Percentiles rank a stretch among this genome's conserved stretches.
phyloP scores from a whole-genome alignment of 2,329 filamentous ascomycete genomes.

The Penicillium aurantiogriseum region DNA sequence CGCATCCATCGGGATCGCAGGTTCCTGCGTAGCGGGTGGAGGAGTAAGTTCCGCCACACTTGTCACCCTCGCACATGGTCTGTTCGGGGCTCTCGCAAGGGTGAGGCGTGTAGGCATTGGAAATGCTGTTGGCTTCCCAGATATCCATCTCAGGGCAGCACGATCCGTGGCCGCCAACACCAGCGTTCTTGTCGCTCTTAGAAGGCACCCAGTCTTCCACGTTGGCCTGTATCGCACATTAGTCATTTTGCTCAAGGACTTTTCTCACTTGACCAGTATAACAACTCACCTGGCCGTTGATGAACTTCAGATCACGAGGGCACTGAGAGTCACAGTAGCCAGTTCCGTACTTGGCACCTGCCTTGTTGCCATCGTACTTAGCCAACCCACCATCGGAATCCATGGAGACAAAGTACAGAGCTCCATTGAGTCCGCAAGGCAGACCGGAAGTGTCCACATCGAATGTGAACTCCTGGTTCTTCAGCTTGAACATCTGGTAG shows the following conservation, averaged over 20 bases:
- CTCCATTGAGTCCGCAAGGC: constrained; percentile 69
- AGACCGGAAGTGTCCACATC: constrained; percentile 69
- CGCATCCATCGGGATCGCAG: constrained; percentile 69
- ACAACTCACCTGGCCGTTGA: constrained; percentile 36
- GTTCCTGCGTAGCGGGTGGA: constrained; percentile 58
- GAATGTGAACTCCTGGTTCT: constrained; percentile 69
- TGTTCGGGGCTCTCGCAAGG: constrained; percentile 56
- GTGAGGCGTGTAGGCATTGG: constrained; percentile 65
- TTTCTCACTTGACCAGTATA: not conserved
- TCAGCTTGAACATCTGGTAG: constrained; percentile 65
- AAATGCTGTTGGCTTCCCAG: constrained; percentile 68
- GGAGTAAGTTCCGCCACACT: constrained; percentile 55
- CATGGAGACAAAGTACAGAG: constrained; percentile 65
- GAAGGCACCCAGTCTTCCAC: constrained; percentile 55
- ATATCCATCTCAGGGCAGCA: constrained; percentile 70
- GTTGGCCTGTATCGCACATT: constrained; percentile 45
- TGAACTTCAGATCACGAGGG: constrained; percentile 49
- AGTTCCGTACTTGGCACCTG: constrained; percentile 60
- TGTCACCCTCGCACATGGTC: constrained; percentile 51
- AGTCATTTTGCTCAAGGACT: not conserved
- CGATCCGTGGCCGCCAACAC: constrained; percentile 54
- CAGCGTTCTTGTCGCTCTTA: constrained; percentile 54
- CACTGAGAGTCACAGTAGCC: constrained; percentile 66
- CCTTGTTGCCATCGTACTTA: constrained; percentile 53
- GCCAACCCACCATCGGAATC: constrained; percentile 58